A percentile compares a stretch with the other conserved stretches of the same genome.
Conservation (phyloP, 2,329 filamentous ascomycete genomes). For the Verticillium dahliae region DNA sequence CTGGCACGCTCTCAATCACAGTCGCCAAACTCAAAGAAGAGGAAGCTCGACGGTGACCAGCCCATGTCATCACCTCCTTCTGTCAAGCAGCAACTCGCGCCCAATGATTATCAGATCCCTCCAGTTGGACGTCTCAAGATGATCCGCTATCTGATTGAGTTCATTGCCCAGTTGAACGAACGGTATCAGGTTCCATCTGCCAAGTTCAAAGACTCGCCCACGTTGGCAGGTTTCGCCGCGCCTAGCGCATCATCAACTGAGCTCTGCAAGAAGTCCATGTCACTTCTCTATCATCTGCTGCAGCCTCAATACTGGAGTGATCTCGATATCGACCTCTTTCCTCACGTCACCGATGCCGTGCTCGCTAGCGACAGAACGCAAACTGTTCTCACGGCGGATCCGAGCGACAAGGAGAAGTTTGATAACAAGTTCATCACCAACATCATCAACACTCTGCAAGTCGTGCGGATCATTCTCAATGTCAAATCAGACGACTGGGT, state of each 20-base stretch:
- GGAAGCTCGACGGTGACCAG: slow-evolving; percentile 63
- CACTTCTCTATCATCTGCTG: slow-evolving; percentile 75
- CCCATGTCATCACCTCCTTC: slow-evolving; percentile 48
- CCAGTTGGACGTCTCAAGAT: slow-evolving; percentile 66
- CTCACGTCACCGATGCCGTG: slow-evolving; percentile 82
- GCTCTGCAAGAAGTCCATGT: slow-evolving; percentile 77
- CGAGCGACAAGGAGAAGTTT: slow-evolving; percentile 61
- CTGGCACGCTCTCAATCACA: slow-evolving; percentile 44
- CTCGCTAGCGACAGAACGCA: slow-evolving; percentile 73
- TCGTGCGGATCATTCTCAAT: slow-evolving; percentile 83
- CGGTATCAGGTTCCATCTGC: slow-evolving; percentile 71
- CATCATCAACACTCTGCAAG: slow-evolving; percentile 90
- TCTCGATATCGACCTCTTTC: slow-evolving; percentile 83
- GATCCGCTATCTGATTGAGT: slow-evolving; percentile 91
- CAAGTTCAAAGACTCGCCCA: slow-evolving; percentile 52
- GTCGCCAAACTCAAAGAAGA: slow-evolving; percentile 69
- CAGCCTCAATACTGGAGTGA: slow-evolving; percentile 88
- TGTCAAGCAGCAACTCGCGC: slow-evolving; percentile 41
- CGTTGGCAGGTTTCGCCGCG: not conserved
- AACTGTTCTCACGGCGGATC: slow-evolving; percentile 50
- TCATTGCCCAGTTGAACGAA: slow-evolving; percentile 85
- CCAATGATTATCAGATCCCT: slow-evolving; percentile 63
- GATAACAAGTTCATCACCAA: slow-evolving; percentile 79
- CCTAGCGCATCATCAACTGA: slow-evolving; percentile 42
- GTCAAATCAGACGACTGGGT: slow-evolving; percentile 90